A percentile compares a stretch with the other conserved stretches of the same genome.
Conservation (phyloP, 108 stramenopile genomes). For the Craspedostauros australis region DNA sequence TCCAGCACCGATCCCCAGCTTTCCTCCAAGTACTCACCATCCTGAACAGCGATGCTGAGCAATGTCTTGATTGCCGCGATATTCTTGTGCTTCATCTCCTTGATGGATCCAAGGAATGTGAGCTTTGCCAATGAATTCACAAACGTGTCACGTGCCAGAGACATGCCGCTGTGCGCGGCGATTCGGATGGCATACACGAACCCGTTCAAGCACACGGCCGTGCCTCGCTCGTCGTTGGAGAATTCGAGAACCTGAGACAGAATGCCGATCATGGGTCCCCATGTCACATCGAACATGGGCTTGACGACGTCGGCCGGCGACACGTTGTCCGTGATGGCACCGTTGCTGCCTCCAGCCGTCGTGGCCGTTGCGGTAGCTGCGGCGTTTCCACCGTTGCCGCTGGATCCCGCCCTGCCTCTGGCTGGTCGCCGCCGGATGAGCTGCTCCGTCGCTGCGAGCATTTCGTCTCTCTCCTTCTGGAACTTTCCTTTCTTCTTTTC, state of each 20-base stretch:
- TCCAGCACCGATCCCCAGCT: constrained; percentile 95
- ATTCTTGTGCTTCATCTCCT: constrained; percentile 93
- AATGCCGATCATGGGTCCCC: constrained; percentile 94
- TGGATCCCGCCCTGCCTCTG: no score
- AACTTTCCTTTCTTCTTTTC: constrained; percentile 78
- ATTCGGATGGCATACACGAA: constrained; percentile 82
- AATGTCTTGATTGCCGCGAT: constrained; percentile 91
- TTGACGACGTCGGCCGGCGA: constrained; percentile 74
- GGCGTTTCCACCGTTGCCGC: background rate
- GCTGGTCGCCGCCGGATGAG: constrained; percentile 33
- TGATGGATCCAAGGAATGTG: constrained; percentile 84
- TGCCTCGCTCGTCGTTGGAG: constrained; percentile 70
- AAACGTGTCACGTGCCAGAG: constrained; percentile 90
- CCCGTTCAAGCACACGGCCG: constrained; percentile 77
- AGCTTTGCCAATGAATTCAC: constrained; percentile 94
- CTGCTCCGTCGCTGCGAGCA: constrained; percentile 82
- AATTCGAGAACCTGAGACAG: constrained; percentile 88
- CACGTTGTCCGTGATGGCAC: constrained; percentile 34
- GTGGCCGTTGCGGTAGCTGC: background rate
- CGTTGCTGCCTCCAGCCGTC: background rate
- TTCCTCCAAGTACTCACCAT: constrained; percentile 92
- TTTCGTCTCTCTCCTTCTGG: constrained; percentile 91
- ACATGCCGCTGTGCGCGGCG: constrained; percentile 69
- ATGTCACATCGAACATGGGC: constrained; percentile 98
- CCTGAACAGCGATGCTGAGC: constrained; percentile 84